phyloP scores from a whole-genome alignment of 1,284 basidiomycete genomes.

The Marasmius fiardii region DNA sequence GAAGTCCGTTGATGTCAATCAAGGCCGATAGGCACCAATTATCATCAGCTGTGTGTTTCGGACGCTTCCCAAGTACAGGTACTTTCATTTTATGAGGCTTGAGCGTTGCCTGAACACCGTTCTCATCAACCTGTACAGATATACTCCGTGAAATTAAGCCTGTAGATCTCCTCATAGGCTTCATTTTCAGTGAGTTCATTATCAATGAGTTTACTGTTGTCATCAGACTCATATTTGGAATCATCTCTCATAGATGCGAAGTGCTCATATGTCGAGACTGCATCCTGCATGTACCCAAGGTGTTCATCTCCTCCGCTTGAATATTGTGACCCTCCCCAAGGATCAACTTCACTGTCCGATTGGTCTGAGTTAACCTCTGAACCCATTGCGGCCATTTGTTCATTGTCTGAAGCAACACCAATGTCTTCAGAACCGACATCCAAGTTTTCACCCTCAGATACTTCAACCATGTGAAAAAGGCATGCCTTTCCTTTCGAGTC shows the following conservation, averaged over 20 bases:
- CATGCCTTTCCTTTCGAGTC: not conserved
- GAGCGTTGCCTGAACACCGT: not conserved
- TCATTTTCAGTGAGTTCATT: not conserved
- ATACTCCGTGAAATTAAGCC: not conserved
- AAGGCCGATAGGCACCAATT: conserved; percentile 10
- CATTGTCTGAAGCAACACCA: not conserved
- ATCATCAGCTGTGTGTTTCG: not conserved
- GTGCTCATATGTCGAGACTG: not conserved
- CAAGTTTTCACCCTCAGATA: not conserved
- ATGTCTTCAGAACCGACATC: not conserved
- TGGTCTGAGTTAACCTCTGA: not conserved
- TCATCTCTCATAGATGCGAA: not conserved
- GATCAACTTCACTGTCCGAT: not conserved
- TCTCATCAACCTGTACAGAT: not conserved
- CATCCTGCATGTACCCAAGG: too few species aligned
- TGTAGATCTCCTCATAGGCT: not conserved
- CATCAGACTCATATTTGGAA: not conserved
- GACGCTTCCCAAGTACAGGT: not conserved
- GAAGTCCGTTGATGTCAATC: conserved; percentile 15
- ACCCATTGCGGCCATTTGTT: not conserved
- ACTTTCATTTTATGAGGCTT: not conserved
- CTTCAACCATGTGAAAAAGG: not conserved
- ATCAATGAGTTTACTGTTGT: not conserved
- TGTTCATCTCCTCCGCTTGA: too few species aligned
- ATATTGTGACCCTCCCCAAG: too few species aligned